Evolutionary conservation across 345 rosid genomes (phyloP).

Genomic region (Ailanthus altissimus): DNA sequence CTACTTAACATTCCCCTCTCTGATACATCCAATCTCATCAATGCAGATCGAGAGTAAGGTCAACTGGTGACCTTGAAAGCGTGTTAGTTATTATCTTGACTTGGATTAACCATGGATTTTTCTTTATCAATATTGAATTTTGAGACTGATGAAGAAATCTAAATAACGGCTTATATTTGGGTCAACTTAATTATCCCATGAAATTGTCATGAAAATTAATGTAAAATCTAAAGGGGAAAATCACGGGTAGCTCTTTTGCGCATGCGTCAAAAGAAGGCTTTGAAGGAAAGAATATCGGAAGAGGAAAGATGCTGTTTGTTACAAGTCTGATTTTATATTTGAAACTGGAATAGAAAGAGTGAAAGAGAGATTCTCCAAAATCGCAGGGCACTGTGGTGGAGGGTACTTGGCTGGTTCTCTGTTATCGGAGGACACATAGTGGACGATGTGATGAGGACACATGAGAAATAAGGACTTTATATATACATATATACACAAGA

Average conservation of each 20-base stretch:
- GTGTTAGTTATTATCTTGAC: neutral
- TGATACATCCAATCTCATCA: slow-evolving; percentile 17
- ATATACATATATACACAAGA: too few species aligned
- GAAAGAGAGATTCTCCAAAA: slow-evolving; percentile 19
- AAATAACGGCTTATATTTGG: neutral
- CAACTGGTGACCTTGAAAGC: neutral
- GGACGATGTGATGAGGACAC: neutral
- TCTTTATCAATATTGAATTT: too few species aligned
- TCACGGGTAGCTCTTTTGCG: neutral
- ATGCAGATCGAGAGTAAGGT: neutral
- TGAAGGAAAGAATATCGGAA: slow-evolving; percentile 14
- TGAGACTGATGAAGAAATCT: neutral
- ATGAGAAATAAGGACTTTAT: too few species aligned
- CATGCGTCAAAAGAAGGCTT: slow-evolving; percentile 10
- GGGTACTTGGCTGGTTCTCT: slow-evolving; percentile 1
- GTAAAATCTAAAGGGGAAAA: neutral
- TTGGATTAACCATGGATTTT: neutral
- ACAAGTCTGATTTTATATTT: neutral
- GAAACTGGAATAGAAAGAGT: slow-evolving; percentile 5
- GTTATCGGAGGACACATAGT: slow-evolving; percentile 8
- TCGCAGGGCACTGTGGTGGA: slow-evolving; percentile 16
- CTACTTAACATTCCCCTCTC: slow-evolving; percentile 9
- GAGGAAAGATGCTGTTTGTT: slow-evolving; percentile 5
- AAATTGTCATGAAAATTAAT: neutral
- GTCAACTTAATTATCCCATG: neutral